Percentiles rank a stretch among this genome's conserved stretches.
These are phyloP conservation scores for Allodekkera sacchari DNA, from an alignment of 805 yeast species.

Conservation along the genomic window DNA sequence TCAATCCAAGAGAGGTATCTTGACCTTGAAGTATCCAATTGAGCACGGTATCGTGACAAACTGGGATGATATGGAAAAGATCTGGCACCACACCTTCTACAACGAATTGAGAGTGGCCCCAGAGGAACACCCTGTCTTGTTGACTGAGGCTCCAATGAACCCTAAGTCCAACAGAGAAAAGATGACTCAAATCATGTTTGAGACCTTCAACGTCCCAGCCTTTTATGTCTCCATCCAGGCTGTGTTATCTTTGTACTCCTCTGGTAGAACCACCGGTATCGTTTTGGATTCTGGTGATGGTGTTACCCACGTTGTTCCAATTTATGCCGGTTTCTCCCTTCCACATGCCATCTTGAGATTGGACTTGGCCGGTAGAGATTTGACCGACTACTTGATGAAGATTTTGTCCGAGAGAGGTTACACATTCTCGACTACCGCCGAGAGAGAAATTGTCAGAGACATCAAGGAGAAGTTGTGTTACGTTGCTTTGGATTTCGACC, in stretches of 20 bases:
- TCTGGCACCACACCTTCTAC: slow-evolving; percentile 99
- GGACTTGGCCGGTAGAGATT: slow-evolving; percentile 99
- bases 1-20: slow-evolving; percentile 99
- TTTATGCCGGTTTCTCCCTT: slow-evolving; percentile 98
- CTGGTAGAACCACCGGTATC: slow-evolving; percentile 99
- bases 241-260: slow-evolving; percentile 93
- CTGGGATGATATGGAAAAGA: slow-evolving; percentile 99
- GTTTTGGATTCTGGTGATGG: slow-evolving; percentile 99
- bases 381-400: slow-evolving; percentile 98
- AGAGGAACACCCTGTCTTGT: slow-evolving; percentile 98
- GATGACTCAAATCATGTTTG: slow-evolving; percentile 99
- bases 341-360: slow-evolving; percentile 99
- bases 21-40: slow-evolving; percentile 96
- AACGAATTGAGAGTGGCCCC: slow-evolving; percentile 99
- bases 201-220: slow-evolving; percentile 99
- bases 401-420: slow-evolving; percentile 98
- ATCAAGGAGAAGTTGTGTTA: slow-evolving; percentile 98
- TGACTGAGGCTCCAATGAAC: slow-evolving; percentile 99
- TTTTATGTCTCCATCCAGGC: slow-evolving; percentile 99
- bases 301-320: slow-evolving; percentile 99
- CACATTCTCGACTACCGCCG: slow-evolving; percentile 98
- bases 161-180: slow-evolving; percentile 99
- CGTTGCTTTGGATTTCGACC: slow-evolving; percentile 98
- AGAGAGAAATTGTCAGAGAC: slow-evolving; percentile 91
- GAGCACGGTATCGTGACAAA: slow-evolving; percentile 99